Evolutionary conservation across 495 filamentous ascomycete species (phyloP).

Genomic region (Penicillium manginii): DNA sequence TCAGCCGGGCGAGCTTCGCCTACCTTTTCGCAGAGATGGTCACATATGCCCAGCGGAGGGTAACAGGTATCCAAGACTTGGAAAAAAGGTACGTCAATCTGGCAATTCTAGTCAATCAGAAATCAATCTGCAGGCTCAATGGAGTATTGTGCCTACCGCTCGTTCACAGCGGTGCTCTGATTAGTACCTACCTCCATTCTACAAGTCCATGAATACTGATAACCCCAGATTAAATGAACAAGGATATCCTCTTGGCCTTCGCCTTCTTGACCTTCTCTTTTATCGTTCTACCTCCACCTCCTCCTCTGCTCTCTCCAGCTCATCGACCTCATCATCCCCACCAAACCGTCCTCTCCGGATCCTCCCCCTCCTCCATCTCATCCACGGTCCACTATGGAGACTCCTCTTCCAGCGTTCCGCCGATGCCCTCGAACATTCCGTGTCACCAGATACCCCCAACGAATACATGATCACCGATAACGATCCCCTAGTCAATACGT

Average conservation of each 20-base stretch:
- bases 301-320: conserved; percentile 83
- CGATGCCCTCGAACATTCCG: conserved; percentile 87
- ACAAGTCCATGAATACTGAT: conserved; percentile 4
- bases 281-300: conserved; percentile 61
- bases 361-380: conserved; percentile 90
- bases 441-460: conserved; percentile 75
- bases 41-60: conserved; percentile 85
- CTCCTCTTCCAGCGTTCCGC: conserved; percentile 90
- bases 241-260: conserved; percentile 92
- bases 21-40: conserved; percentile 98
- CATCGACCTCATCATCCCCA: conserved; percentile 65
- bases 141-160: not conserved
- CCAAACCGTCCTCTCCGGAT: conserved; percentile 83
- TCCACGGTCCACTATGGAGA: conserved; percentile 86
- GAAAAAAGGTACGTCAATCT: conserved; percentile 72
- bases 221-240: conserved; percentile 79
- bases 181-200: not conserved
- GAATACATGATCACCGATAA: conserved; percentile 99
- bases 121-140: not conserved
- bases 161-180: not conserved
- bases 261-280: conserved; percentile 92
- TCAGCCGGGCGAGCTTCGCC: conserved; percentile 90
- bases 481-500: conserved; percentile 91
- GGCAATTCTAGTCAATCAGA: not conserved
- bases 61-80: conserved; percentile 89